phyloP scores from a whole-genome alignment of 1,284 basidiomycete species.

The Boletus hoseneyae region DNA sequence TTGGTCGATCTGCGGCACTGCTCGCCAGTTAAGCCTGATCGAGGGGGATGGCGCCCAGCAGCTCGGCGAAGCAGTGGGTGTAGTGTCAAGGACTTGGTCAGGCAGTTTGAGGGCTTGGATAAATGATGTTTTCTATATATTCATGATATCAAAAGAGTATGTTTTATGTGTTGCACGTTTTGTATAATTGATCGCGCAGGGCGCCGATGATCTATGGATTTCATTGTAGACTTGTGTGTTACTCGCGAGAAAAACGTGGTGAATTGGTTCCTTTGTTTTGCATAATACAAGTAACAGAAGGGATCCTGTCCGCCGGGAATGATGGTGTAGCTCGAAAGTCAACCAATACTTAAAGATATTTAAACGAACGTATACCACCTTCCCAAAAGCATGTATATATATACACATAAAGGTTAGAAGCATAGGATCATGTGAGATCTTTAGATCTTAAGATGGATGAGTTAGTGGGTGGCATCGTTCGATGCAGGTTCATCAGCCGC shows the following conservation, averaged over 20 bases:
- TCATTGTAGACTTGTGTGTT: not conserved
- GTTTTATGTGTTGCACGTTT: slow-evolving; percentile 2
- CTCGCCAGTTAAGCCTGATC: slow-evolving; percentile 28
- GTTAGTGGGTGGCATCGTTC: slow-evolving; percentile 1
- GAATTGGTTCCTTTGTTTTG: not conserved
- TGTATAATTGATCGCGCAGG: slow-evolving; percentile 4
- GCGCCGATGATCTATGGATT: not conserved
- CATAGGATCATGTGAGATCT: not conserved
- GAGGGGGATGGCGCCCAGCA: not conserved
- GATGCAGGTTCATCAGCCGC: not conserved
- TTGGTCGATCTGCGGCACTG: slow-evolving; percentile 56
- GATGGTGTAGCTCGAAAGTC: not conserved
- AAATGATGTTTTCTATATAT: slow-evolving; percentile 8
- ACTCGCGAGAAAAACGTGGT: not conserved
- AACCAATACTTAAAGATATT: not conserved
- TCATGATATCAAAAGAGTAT: not conserved
- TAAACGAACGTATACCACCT: not conserved
- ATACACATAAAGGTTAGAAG: not conserved
- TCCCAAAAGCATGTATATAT: not conserved
- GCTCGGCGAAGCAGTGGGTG: slow-evolving; percentile 47
- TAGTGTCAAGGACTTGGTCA: slow-evolving; percentile 68
- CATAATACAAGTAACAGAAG: not conserved
- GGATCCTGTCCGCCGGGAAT: no score
- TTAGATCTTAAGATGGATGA: not conserved
- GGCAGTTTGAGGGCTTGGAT: slow-evolving; percentile 51